Evolutionary conservation across 352 stramenopile species (phyloP).

Genomic region (Saprolegnia diclina): DNA sequence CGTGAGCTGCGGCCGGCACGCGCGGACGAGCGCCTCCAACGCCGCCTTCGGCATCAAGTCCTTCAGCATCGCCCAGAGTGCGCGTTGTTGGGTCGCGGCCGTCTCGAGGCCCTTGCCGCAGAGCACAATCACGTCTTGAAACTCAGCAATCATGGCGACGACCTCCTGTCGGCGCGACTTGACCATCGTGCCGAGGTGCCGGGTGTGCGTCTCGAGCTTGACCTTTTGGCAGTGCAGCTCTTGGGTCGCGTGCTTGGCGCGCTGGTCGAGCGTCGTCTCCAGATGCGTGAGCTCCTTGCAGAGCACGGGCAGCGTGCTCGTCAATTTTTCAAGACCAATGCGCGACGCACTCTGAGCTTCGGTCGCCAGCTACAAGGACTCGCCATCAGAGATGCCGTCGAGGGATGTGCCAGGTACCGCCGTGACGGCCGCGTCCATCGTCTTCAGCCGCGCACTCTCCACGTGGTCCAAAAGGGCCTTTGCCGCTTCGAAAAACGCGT

Average conservation of each 20-base stretch:
- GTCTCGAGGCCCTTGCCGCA: background rate
- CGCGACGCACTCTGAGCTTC: background rate
- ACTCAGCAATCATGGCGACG: background rate
- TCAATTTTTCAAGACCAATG: background rate
- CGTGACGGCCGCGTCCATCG: background rate
- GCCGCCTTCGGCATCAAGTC: background rate
- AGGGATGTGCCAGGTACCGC: slow-evolving; percentile 1
- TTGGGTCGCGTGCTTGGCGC: background rate
- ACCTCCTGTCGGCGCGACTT: background rate
- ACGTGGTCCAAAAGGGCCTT: slow-evolving; percentile 2
- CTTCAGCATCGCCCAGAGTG: background rate
- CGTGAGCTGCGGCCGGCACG: background rate
- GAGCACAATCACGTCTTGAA: background rate
- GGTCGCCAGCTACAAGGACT: background rate
- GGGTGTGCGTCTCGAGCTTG: background rate
- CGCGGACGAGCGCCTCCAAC: background rate
- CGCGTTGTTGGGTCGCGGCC: background rate
- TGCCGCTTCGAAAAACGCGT: background rate
- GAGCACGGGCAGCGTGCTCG: background rate
- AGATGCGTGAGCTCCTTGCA: background rate
- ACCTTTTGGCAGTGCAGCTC: background rate
- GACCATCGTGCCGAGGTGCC: background rate
- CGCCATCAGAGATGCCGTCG: too few relatives aligned
- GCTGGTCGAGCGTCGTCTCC: background rate
- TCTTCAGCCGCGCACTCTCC: background rate